Evolutionary conservation across 2,329 filamentous ascomycete genomes (phyloP).

Genomic region (Biscogniauxia marginata): DNA sequence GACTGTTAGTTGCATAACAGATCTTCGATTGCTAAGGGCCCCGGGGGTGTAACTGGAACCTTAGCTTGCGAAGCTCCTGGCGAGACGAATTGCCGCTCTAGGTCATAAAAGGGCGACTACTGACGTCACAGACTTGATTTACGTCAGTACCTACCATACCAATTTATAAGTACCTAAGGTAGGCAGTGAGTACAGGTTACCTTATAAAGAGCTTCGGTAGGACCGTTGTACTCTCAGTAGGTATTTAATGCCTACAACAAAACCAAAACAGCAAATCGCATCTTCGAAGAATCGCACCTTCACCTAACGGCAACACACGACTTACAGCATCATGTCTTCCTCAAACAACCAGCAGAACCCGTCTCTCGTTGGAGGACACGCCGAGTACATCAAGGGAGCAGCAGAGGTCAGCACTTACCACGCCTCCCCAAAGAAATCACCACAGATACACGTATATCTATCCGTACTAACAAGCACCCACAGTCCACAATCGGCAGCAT

Average conservation of each 20-base stretch:
- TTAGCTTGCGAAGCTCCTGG: neutral
- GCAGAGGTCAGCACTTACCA: constrained; percentile 52
- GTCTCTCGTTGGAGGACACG: constrained; percentile 62
- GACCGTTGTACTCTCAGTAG: too few species aligned
- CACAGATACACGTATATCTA: neutral
- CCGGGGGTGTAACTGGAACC: neutral
- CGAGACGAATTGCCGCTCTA: neutral
- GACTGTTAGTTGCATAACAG: neutral
- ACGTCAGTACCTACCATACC: neutral
- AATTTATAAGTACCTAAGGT: constrained; percentile 5
- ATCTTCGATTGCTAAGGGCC: neutral
- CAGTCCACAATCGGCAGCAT: constrained; percentile 60
- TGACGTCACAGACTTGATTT: constrained; percentile 20
- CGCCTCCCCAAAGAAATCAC: neutral
- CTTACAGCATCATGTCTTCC: constrained; percentile 33
- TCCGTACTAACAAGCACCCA: constrained; percentile 1
- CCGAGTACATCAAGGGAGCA: constrained; percentile 67
- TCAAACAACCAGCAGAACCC: constrained; percentile 44
- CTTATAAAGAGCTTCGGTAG: neutral
- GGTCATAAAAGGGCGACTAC: neutral
- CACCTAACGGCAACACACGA: constrained; percentile 27
- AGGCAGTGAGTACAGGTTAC: neutral
- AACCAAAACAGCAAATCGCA: neutral
- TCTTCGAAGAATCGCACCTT: neutral
- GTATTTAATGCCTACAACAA: neutral